phyloP scores from a whole-genome alignment of 202 grass and related monocot species.

The Sporobolus alterniflorus region DNA sequence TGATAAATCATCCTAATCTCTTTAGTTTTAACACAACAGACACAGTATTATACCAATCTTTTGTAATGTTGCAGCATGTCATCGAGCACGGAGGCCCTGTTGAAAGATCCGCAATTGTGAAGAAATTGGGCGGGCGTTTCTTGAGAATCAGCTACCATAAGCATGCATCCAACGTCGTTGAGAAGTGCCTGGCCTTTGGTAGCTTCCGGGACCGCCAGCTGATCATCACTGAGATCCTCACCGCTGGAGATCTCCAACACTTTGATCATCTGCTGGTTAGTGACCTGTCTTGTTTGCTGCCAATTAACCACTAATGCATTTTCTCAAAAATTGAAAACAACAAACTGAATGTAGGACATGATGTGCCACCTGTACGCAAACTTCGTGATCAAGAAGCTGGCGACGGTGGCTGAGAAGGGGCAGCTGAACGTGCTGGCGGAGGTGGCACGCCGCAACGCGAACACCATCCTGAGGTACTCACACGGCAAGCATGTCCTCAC shows the following conservation, averaged over 20 bases:
- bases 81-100: background rate
- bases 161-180: background rate
- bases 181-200: background rate
- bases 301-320: background rate
- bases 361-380: background rate
- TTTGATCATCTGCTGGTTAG: slow-evolving; percentile 13
- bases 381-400: background rate
- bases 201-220: background rate
- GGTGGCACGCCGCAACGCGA: background rate
- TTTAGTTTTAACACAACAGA: too few relatives aligned
- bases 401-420: background rate
- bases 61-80: background rate
- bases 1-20: too few relatives aligned
- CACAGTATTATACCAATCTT: too few relatives aligned
- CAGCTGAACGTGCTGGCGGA: background rate
- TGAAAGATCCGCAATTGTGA: background rate
- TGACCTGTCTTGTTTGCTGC: background rate
- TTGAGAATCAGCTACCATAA: background rate
- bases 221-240: background rate
- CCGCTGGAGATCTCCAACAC: background rate
- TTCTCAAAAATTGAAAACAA: too few relatives aligned
- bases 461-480: background rate
- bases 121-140: background rate
- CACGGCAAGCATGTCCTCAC: background rate
- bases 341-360: slow-evolving; percentile 2